A percentile compares a stretch with the other conserved stretches of the same genome.
Conservation (phyloP, 352 stramenopile species). For the Globisporangium rhizosaccharum region DNA sequence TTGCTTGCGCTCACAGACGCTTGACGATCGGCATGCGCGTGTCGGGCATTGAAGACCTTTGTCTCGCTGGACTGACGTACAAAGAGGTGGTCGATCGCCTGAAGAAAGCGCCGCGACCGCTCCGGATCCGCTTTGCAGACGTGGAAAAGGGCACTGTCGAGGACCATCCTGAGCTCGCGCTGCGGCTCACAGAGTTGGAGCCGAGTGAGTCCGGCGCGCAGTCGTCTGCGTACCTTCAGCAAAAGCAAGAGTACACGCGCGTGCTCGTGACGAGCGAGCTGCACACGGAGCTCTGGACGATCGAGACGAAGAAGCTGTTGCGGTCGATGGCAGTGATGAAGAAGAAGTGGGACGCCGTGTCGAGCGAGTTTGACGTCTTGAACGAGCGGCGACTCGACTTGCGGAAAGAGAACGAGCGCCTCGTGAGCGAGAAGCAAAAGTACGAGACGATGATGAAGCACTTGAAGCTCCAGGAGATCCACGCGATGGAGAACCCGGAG, state of each 20-base stretch:
- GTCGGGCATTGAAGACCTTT: slow-evolving; percentile 67
- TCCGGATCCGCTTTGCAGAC: slow-evolving; percentile 79
- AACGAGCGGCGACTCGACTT: slow-evolving; percentile 53
- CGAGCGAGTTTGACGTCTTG: slow-evolving; percentile 60
- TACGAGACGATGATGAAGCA: slow-evolving; percentile 77
- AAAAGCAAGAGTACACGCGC: slow-evolving; percentile 78
- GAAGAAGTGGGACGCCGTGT: slow-evolving; percentile 74
- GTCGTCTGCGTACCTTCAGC: slow-evolving; percentile 64
- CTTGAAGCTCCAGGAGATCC: slow-evolving; percentile 67
- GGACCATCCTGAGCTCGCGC: slow-evolving; percentile 47
- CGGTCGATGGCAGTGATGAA: slow-evolving; percentile 41
- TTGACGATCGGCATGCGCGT: slow-evolving; percentile 83
- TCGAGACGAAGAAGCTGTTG: slow-evolving; percentile 80
- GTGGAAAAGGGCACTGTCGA: slow-evolving; percentile 74
- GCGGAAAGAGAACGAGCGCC: slow-evolving; percentile 68
- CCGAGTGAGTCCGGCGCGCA: slow-evolving; percentile 22
- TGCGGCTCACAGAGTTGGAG: slow-evolving; percentile 7
- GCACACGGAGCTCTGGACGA: slow-evolving; percentile 80
- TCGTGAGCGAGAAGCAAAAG: slow-evolving; percentile 67
- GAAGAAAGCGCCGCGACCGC: slow-evolving; percentile 60
- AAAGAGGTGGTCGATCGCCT: slow-evolving; percentile 77
- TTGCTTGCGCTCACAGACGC: slow-evolving; percentile 19
- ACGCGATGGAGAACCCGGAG: slow-evolving; percentile 74
- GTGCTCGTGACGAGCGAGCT: slow-evolving; percentile 78
- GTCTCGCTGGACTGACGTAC: slow-evolving; percentile 72